Percentiles rank a stretch among this genome's conserved stretches.
phyloP scores from a whole-genome alignment of 1,284 basidiomycete species.

The Ustilago tritici region DNA sequence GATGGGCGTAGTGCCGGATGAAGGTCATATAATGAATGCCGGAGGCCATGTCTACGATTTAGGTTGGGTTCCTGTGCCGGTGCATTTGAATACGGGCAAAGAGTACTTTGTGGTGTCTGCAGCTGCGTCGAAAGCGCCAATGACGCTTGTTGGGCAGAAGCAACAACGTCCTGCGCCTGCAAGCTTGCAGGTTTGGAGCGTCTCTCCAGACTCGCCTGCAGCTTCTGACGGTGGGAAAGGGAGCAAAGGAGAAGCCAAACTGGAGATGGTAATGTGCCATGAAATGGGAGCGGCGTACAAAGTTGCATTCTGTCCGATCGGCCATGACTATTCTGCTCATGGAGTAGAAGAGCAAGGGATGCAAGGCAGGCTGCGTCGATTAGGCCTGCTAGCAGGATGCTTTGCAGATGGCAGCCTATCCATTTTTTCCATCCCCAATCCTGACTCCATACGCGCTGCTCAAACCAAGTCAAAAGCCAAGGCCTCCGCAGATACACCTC shows the following conservation, averaged over 20 bases:
- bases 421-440: slow-evolving; percentile 44
- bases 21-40: slow-evolving; percentile 48
- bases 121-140: slow-evolving; percentile 15
- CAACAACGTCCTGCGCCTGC: slow-evolving; percentile 11
- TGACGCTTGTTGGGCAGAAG: slow-evolving; percentile 35
- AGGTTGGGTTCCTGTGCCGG: slow-evolving; percentile 49
- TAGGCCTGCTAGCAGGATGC: slow-evolving; percentile 48
- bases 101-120: slow-evolving; percentile 50
- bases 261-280: slow-evolving; percentile 48
- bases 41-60: slow-evolving; percentile 55
- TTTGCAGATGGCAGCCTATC: slow-evolving; percentile 48
- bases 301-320: slow-evolving; percentile 45
- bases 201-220: slow-evolving; percentile 25
- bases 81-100: slow-evolving; percentile 45
- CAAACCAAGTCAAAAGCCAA: not conserved
- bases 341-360: not conserved
- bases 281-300: slow-evolving; percentile 33
- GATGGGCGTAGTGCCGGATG: slow-evolving; percentile 29
- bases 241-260: slow-evolving; percentile 27
- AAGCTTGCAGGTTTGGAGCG: slow-evolving; percentile 55
- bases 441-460: slow-evolving; percentile 4
- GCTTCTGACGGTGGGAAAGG: not conserved
- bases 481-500: not conserved
- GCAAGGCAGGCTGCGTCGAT: not conserved
- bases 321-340: slow-evolving; percentile 24